Evolutionary conservation across 805 yeast species (phyloP).

Genomic region (Saturnispora ahearnii): DNA sequence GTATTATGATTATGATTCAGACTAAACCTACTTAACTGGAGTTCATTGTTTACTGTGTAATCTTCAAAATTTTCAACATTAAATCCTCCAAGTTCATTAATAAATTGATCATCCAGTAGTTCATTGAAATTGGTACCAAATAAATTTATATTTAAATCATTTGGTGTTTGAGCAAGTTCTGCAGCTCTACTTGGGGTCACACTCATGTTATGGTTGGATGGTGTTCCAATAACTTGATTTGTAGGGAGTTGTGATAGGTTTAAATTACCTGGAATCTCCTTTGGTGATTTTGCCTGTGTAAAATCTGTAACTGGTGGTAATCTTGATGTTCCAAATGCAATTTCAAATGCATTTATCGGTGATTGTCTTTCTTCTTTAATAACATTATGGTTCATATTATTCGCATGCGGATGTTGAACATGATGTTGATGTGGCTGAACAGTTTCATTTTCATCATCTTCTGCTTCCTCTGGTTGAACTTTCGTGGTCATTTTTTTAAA

Average conservation of each 20-base stretch:
- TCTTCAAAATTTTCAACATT: slow-evolving; percentile 15
- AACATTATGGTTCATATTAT: not conserved
- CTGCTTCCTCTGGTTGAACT: not conserved
- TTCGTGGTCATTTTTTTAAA: slow-evolving; percentile 20
- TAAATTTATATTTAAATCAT: not conserved
- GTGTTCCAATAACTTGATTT: not conserved
- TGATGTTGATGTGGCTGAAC: not conserved
- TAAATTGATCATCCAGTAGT: slow-evolving; percentile 27
- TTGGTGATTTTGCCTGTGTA: slow-evolving; percentile 9
- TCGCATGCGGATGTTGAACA: not conserved
- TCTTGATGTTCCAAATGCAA: slow-evolving; percentile 30
- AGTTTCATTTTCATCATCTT: not conserved
- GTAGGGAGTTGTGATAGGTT: not conserved
- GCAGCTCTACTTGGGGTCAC: slow-evolving; percentile 1
- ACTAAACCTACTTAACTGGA: not conserved
- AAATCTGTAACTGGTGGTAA: slow-evolving; percentile 30
- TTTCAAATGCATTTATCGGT: slow-evolving; percentile 26
- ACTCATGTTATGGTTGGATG: not conserved
- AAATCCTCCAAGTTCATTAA: slow-evolving; percentile 25
- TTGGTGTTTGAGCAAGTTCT: not conserved
- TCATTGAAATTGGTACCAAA: slow-evolving; percentile 15
- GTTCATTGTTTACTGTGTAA: not conserved
- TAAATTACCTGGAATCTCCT: slow-evolving; percentile 2
- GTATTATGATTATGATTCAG: not conserved
- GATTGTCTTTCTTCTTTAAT: slow-evolving; percentile 6